Evolutionary conservation across 805 yeast species (phyloP).

Genomic region (Starmerella vaccinii): DNA sequence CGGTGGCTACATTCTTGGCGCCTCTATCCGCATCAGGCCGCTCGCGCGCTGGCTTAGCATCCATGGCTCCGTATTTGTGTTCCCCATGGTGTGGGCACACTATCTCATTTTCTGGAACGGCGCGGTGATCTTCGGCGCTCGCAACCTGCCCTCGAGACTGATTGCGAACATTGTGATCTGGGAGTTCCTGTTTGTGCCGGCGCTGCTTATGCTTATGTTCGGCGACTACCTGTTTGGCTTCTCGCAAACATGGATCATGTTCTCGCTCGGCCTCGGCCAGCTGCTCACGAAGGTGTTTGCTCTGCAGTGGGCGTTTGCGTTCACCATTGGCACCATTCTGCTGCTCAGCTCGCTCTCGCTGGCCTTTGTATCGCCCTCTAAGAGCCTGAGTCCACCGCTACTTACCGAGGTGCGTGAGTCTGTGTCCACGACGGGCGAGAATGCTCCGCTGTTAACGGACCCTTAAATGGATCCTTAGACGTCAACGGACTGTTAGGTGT

Average conservation of each 20-base stretch:
- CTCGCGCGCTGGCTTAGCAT: constrained; percentile 44
- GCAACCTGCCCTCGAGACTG: constrained; percentile 48
- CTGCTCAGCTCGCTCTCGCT: constrained; percentile 43
- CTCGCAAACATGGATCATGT: constrained; percentile 44
- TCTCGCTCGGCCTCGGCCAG: constrained; percentile 65
- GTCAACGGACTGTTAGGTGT: too few relatives aligned
- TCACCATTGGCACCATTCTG: constrained; percentile 50
- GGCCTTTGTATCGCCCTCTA: constrained; percentile 23
- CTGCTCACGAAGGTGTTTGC: constrained; percentile 58
- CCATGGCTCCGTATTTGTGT: constrained; percentile 56
- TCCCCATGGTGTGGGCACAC: constrained; percentile 67
- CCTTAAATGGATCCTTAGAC: too few relatives aligned
- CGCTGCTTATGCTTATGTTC: constrained; percentile 44
- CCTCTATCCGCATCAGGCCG: constrained; percentile 48
- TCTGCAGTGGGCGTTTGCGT: constrained; percentile 79
- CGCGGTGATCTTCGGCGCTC: constrained; percentile 59
- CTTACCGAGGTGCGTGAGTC: constrained; percentile 10
- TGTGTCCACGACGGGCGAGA: constrained; percentile 9
- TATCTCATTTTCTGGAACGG: constrained; percentile 79
- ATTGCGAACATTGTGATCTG: constrained; percentile 66
- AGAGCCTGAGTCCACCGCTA: constrained; percentile 9
- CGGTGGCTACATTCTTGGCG: constrained; percentile 46
- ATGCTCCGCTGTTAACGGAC: constrained; percentile 22
- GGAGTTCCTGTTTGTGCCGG: constrained; percentile 63
- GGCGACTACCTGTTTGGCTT: constrained; percentile 67